Conservation (phyloP, 495 filamentous ascomycete genomes). For the Venustampulla echinocandica region DNA sequence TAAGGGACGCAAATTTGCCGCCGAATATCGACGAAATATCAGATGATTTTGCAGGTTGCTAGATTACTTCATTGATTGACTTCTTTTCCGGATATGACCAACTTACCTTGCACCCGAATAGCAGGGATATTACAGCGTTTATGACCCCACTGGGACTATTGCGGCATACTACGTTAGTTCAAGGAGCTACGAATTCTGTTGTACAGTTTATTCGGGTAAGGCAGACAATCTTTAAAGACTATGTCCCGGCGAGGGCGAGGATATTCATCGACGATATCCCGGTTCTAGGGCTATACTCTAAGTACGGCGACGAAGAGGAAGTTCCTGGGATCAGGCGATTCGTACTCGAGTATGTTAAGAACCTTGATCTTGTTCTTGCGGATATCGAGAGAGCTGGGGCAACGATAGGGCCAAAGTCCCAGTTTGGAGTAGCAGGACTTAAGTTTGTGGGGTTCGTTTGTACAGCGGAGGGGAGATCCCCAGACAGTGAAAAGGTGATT, state of each 20-base stretch:
- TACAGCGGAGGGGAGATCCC: neutral
- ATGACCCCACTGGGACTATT: neutral
- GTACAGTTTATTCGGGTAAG: neutral
- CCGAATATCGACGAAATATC: neutral
- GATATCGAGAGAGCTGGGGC: neutral
- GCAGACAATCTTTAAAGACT: neutral
- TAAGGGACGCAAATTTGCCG: neutral
- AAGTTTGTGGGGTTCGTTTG: neutral
- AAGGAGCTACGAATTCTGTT: slow-evolving; percentile 2
- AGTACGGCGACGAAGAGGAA: neutral
- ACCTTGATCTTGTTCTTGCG: neutral
- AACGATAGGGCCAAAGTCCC: neutral
- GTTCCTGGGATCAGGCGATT: neutral
- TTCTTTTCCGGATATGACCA: slow-evolving; percentile 21
- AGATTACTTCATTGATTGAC: neutral
- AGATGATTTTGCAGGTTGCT: neutral
- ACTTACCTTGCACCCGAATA: neutral
- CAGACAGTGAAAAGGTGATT: slow-evolving; percentile 2
- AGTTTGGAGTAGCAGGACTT: neutral
- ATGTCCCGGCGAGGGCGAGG: neutral
- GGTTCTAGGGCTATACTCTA: neutral
- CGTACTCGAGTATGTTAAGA: neutral
- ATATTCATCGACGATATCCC: neutral
- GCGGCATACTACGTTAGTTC: neutral
- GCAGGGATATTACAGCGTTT: neutral